These are phyloP conservation scores for Colletotrichum aenigma DNA, from an alignment of 2,329 filamentous ascomycete species.

Conservation along the genomic window DNA sequence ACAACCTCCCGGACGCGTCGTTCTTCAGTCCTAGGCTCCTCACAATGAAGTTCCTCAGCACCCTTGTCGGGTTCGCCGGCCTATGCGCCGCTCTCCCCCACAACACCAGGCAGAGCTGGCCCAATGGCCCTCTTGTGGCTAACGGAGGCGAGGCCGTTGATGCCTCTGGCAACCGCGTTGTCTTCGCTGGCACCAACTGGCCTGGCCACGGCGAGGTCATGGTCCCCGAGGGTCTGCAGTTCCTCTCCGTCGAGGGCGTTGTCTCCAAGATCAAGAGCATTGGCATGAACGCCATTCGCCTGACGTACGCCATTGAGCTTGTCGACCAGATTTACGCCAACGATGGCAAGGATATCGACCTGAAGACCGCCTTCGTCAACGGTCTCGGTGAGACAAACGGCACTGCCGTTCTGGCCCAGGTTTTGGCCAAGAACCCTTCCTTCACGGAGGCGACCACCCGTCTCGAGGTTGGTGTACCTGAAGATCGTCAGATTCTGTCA, in stretches of 20 bases:
- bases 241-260: conserved; percentile 59
- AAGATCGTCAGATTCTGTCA: too few relatives aligned
- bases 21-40: not conserved
- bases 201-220: conserved; percentile 66
- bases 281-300: conserved; percentile 66
- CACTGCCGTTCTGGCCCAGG: conserved; percentile 50
- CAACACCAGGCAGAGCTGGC: conserved; percentile 32
- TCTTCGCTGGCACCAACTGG: conserved; percentile 65
- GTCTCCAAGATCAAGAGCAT: conserved; percentile 61
- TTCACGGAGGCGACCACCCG: conserved; percentile 60
- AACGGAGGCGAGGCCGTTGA: conserved; percentile 48
- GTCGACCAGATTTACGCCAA: conserved; percentile 61
- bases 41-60: conserved; percentile 22
- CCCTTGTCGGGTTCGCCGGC: conserved; percentile 20
- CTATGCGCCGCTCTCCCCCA: conserved; percentile 8
- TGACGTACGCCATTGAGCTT: conserved; percentile 69
- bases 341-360: conserved; percentile 47
- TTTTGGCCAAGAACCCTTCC: conserved; percentile 60
- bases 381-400: conserved; percentile 59
- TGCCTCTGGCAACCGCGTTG: conserved; percentile 45
- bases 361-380: conserved; percentile 47
- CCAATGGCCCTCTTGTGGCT: conserved; percentile 45
- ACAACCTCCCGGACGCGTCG: not conserved
- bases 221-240: conserved; percentile 69
- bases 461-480: conserved; percentile 34